phyloP scores from a whole-genome alignment of 2,329 filamentous ascomycete genomes.

The Boeremia exigua region DNA sequence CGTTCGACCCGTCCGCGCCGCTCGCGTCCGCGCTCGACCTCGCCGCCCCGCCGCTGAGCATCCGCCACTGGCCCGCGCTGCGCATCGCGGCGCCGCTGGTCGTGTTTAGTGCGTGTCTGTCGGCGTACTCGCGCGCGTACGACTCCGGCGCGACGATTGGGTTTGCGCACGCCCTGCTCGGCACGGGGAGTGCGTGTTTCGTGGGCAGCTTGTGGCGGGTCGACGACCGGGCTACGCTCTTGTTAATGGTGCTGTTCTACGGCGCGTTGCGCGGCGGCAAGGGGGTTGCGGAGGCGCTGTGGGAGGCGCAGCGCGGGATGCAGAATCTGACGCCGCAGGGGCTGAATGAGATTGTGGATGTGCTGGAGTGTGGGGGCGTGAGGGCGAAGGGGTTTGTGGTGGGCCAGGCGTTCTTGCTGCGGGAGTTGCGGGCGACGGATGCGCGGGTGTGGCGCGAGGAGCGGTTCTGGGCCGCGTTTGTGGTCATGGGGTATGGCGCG shows the following conservation, averaged over 20 bases:
- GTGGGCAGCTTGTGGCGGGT: neutral
- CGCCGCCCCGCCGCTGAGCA: neutral
- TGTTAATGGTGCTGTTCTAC: conserved; percentile 1
- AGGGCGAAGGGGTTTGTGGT: neutral
- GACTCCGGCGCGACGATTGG: neutral
- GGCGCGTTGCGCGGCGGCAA: neutral
- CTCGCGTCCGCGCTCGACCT: neutral
- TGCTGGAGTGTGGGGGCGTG: neutral
- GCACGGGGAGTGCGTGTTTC: neutral
- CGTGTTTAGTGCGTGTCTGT: neutral
- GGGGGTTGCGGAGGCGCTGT: neutral
- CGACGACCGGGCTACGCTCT: neutral
- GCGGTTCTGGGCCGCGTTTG: neutral
- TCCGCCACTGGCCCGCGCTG: neutral
- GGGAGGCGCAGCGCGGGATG: neutral
- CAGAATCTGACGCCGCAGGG: neutral
- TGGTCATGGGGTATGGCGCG: neutral
- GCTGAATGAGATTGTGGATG: neutral
- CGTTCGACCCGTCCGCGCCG: neutral
- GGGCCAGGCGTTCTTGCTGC: neutral
- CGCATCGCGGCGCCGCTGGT: neutral
- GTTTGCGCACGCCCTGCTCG: neutral
- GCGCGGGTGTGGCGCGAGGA: neutral
- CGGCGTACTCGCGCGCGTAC: neutral
- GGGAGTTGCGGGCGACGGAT: neutral